Conservation (phyloP, 495 filamentous ascomycete genomes). For the Aspergillus steynii region DNA sequence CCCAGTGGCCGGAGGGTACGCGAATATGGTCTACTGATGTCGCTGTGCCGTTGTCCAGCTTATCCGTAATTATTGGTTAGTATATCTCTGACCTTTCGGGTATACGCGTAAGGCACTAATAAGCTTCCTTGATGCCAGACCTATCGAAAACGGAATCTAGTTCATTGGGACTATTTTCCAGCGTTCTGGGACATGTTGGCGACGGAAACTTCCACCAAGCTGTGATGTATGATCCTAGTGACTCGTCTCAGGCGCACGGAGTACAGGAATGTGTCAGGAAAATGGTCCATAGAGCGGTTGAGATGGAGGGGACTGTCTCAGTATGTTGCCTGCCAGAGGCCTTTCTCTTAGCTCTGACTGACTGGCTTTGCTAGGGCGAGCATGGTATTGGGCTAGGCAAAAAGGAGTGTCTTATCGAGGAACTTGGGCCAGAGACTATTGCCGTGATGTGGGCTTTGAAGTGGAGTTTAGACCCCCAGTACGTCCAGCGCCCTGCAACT, state of each 20-base stretch:
- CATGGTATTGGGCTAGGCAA: conserved; percentile 85
- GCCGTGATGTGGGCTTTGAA: conserved; percentile 82
- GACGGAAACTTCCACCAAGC: conserved; percentile 89
- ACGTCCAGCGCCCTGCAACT: background rate
- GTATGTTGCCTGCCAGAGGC: background rate
- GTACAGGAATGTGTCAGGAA: conserved; percentile 76
- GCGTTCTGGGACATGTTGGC: conserved; percentile 77
- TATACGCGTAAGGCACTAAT: too few species aligned
- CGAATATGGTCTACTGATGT: conserved; percentile 77
- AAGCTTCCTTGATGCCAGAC: conserved; percentile 39
- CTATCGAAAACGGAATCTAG: conserved; percentile 81
- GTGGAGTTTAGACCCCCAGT: conserved; percentile 68
- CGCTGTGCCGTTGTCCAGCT: conserved; percentile 76
- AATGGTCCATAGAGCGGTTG: conserved; percentile 78
- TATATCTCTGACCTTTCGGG: conserved; percentile 32
- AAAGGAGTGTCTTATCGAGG: conserved; percentile 68
- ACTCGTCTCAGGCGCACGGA: conserved; percentile 52
- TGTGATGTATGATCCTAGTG: conserved; percentile 69
- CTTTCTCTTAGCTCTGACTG: too few species aligned
- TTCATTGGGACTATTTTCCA: conserved; percentile 75
- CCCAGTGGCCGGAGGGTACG: conserved; percentile 51
- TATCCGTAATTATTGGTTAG: conserved; percentile 74
- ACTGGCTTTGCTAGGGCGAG: conserved; percentile 53
- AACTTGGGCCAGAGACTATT: conserved; percentile 74
- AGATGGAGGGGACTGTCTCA: conserved; percentile 77